phyloP scores from a whole-genome alignment of 2,329 filamentous ascomycete genomes.

The Aspergillus transmontanensis region DNA sequence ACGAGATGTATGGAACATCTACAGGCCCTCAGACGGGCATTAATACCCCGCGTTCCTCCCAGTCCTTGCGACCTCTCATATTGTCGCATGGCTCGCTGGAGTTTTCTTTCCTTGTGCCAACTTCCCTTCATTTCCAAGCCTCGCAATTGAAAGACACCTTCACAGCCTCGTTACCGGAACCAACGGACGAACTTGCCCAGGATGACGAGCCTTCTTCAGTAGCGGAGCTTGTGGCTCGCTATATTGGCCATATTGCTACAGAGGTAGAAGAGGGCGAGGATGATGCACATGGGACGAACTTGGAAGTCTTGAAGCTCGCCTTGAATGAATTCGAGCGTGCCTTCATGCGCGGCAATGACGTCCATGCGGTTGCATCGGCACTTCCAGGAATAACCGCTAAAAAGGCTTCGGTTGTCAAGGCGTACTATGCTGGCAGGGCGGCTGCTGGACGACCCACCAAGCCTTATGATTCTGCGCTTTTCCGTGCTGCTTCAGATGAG shows the following conservation, averaged over 20 bases:
- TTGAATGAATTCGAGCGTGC: slow-evolving; percentile 95
- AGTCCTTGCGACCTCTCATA: slow-evolving; percentile 87
- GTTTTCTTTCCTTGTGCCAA: slow-evolving; percentile 93
- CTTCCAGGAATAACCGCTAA: slow-evolving; percentile 90
- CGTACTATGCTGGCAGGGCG: slow-evolving; percentile 87
- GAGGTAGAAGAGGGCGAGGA: slow-evolving; percentile 94
- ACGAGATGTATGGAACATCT: slow-evolving; percentile 76
- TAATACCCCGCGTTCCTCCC: slow-evolving; percentile 90
- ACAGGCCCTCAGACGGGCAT: slow-evolving; percentile 92
- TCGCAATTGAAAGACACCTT: slow-evolving; percentile 93
- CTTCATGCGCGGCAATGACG: slow-evolving; percentile 93
- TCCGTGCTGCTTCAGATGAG: slow-evolving; percentile 82
- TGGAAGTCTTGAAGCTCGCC: slow-evolving; percentile 88
- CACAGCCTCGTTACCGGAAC: slow-evolving; percentile 77
- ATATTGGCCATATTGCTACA: slow-evolving; percentile 83
- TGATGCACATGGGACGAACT: slow-evolving; percentile 81
- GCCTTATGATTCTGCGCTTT: slow-evolving; percentile 88
- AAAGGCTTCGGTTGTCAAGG: slow-evolving; percentile 84
- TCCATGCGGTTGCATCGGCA: slow-evolving; percentile 82
- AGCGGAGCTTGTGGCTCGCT: slow-evolving; percentile 87
- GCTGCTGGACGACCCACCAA: slow-evolving; percentile 85
- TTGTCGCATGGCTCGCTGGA: slow-evolving; percentile 93
- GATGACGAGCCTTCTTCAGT: slow-evolving; percentile 99
- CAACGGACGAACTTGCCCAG: slow-evolving; percentile 95
- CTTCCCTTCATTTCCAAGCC: slow-evolving; percentile 92